phyloP scores from a whole-genome alignment of 345 rosid genomes.

The Ceriops decandra region DNA sequence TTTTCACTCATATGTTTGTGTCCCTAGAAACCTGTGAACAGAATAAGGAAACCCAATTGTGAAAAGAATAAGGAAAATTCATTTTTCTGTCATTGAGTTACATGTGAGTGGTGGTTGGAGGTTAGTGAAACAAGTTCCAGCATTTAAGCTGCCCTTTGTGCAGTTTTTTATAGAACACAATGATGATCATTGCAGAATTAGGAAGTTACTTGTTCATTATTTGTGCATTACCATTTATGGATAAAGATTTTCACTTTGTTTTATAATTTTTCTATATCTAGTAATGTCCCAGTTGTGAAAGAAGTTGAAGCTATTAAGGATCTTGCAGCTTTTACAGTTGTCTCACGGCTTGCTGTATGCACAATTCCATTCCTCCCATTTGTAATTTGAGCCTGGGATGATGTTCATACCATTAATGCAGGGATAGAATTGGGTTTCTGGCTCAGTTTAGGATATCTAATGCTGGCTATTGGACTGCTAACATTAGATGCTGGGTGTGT shows the following conservation, averaged over 20 bases:
- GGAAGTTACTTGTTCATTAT: background rate
- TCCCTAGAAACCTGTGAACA: background rate
- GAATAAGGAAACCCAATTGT: background rate
- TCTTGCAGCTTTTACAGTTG: conserved; percentile 51
- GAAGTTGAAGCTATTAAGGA: conserved; percentile 48
- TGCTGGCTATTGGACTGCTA: conserved; percentile 52
- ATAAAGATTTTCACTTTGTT: background rate
- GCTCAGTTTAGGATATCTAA: conserved; percentile 55
- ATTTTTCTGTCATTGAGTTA: too few relatives aligned
- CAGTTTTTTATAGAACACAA: too few relatives aligned
- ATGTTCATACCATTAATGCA: conserved; percentile 44
- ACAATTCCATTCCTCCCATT: conserved; percentile 57
- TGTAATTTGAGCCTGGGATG: conserved; percentile 35
- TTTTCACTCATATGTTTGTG: background rate
- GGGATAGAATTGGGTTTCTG: conserved; percentile 67
- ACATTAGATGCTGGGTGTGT: conserved; percentile 62
- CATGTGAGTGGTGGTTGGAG: too few relatives aligned
- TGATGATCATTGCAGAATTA: background rate
- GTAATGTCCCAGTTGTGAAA: conserved; percentile 54
- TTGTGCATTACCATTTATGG: background rate
- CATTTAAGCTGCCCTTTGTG: too few relatives aligned
- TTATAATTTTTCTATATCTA: conserved; percentile 39
- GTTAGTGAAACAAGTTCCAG: too few relatives aligned
- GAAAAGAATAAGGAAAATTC: too few relatives aligned
- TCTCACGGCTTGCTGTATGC: conserved; percentile 41